A percentile compares a stretch with the other conserved stretches of the same genome.
Conservation (phyloP, 768 basidiomycete species). For the Tulasnella sp. region DNA sequence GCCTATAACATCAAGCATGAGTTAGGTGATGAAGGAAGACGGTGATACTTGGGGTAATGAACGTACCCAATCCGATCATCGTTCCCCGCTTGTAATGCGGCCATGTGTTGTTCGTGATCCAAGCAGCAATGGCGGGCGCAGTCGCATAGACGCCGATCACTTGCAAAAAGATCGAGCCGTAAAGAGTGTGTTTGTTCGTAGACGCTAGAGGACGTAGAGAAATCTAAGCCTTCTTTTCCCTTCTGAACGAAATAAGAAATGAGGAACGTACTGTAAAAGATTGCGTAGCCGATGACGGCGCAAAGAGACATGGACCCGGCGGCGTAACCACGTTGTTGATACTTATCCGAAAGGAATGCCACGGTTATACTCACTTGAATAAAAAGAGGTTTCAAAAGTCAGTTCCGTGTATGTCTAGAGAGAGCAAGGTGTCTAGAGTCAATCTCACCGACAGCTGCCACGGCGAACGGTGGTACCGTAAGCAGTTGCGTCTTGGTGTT, state of each 20-base stretch:
- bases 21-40: background rate
- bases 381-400: background rate
- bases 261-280: constrained; percentile 43
- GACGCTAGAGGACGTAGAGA: constrained; percentile 22
- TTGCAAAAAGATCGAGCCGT: constrained; percentile 47
- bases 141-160: constrained; percentile 43
- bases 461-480: constrained; percentile 37
- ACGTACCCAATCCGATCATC: constrained; percentile 46
- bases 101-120: constrained; percentile 52
- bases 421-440: no score
- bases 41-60: no score
- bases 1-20: background rate
- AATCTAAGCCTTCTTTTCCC: no score
- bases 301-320: constrained; percentile 37
- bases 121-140: constrained; percentile 45
- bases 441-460: constrained; percentile 39
- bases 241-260: no score
- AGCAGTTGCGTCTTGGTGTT: constrained; percentile 16
- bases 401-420: background rate
- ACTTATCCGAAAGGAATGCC: constrained; percentile 44
- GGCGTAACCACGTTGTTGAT: constrained; percentile 40
- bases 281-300: constrained; percentile 41
- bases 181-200: constrained; percentile 30
- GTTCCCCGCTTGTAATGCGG: constrained; percentile 50
- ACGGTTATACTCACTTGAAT: constrained; percentile 31